Percentiles rank a stretch among this genome's conserved stretches.
Conservation (phyloP, 345 rosid genomes). For the Boechera divaricarpa region DNA sequence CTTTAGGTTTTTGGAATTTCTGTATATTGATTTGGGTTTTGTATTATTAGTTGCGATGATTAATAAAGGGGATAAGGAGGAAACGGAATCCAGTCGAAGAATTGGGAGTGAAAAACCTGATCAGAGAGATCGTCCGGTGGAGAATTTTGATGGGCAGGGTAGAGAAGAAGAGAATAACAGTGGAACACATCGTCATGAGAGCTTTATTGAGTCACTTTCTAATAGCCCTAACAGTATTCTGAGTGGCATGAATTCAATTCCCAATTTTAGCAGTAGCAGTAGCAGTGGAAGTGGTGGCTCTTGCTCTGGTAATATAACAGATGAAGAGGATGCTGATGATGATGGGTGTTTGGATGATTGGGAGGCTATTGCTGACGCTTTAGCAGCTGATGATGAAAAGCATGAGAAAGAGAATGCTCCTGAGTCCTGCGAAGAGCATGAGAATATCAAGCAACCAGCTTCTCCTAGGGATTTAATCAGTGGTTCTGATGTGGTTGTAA, state of each 20-base stretch:
- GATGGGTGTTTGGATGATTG: slow-evolving; percentile 91
- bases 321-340: slow-evolving; percentile 71
- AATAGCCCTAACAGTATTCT: slow-evolving; percentile 61
- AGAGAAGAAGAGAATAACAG: slow-evolving; percentile 46
- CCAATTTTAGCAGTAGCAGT: slow-evolving; percentile 61
- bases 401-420: slow-evolving; percentile 47
- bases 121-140: slow-evolving; percentile 48
- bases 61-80: slow-evolving; percentile 63
- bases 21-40: slow-evolving; percentile 17
- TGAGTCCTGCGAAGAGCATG: slow-evolving; percentile 40
- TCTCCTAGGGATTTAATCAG: slow-evolving; percentile 18
- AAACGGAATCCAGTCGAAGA: slow-evolving; percentile 41
- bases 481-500: slow-evolving; percentile 38
- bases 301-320: slow-evolving; percentile 84
- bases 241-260: slow-evolving; percentile 52
- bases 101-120: slow-evolving; percentile 20
- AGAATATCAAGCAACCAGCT: slow-evolving; percentile 36
- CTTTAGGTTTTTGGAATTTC: background rate
- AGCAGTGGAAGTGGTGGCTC: slow-evolving; percentile 85
- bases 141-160: slow-evolving; percentile 50
- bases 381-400: slow-evolving; percentile 66
- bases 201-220: slow-evolving; percentile 61
- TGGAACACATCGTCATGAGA: slow-evolving; percentile 57
- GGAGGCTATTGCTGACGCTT: slow-evolving; percentile 96
- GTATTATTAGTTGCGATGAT: slow-evolving; percentile 52